Conservation (phyloP, 192 early-diverging fungal species). For the Podila horticola region DNA sequence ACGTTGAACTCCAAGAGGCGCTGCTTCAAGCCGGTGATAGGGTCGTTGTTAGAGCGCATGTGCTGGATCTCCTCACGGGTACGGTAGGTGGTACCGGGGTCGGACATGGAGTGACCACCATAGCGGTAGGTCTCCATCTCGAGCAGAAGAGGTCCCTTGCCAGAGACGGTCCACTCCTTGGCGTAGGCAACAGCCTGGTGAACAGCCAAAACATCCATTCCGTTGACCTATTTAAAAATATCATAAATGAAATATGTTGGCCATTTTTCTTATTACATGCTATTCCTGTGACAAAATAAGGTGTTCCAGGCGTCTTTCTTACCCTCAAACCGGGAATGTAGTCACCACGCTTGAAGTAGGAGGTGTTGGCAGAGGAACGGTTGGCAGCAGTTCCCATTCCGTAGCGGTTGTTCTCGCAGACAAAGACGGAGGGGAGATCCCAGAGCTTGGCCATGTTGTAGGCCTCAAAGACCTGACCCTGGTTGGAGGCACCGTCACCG, state of each 20-base stretch:
- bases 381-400: constrained; percentile 96
- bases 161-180: constrained; percentile 82
- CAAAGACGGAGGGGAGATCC: constrained; percentile 92
- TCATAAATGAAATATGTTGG: too few relatives aligned
- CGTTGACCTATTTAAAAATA: constrained; percentile 65
- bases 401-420: constrained; percentile 99
- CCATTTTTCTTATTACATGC: too few relatives aligned
- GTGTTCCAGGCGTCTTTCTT: not conserved
- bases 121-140: constrained; percentile 99
- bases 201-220: constrained; percentile 96
- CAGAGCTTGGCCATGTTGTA: constrained; percentile 99
- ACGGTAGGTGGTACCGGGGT: constrained; percentile 99
- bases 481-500: constrained; percentile 98
- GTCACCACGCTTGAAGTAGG: constrained; percentile 95
- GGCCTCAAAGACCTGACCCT: constrained; percentile 98
- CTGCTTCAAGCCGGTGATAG: constrained; percentile 93
- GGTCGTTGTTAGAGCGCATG: constrained; percentile 94
- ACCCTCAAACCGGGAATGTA: constrained; percentile 96
- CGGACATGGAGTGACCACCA: constrained; percentile 99
- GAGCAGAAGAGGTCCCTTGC: constrained; percentile 92
- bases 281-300: not conserved
- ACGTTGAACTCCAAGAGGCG: constrained; percentile 76
- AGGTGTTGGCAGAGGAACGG: constrained; percentile 92
- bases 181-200: constrained; percentile 85
- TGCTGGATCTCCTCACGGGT: constrained; percentile 99